Conservation (phyloP, 805 yeast genomes). For the Candida xiaguanensis region DNA sequence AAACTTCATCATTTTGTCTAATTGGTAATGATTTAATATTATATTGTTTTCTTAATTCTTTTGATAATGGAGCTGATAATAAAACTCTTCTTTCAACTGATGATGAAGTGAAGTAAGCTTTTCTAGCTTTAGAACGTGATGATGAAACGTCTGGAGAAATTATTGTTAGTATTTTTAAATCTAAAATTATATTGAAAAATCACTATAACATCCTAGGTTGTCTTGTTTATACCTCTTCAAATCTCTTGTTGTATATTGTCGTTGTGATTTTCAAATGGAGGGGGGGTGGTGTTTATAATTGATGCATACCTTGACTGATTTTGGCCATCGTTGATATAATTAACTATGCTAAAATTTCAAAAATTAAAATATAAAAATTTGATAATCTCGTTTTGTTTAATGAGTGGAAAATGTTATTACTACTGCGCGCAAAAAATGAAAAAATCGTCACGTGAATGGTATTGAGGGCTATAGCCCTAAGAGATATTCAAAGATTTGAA, state of each 20-base stretch:
- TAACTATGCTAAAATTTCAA: constrained; percentile 6
- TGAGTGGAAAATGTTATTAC: no score
- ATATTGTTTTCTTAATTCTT: constrained; percentile 97
- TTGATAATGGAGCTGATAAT: constrained; percentile 98
- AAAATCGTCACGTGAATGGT: not conserved
- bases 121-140: constrained; percentile 99
- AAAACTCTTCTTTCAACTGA: constrained; percentile 91
- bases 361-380: constrained; percentile 8
- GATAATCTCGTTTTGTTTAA: constrained; percentile 1
- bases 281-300: not conserved
- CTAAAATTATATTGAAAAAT: no score
- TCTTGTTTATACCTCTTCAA: no score
- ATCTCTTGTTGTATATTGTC: not conserved
- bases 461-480: constrained; percentile 7
- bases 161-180: constrained; percentile 37
- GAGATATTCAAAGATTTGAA: no score
- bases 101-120: constrained; percentile 98
- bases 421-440: constrained; percentile 2
- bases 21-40: constrained; percentile 93
- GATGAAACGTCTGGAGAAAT: constrained; percentile 93
- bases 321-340: constrained; percentile 48
- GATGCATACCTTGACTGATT: constrained; percentile 53
- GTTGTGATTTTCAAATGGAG: no score
- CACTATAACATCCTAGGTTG: no score
- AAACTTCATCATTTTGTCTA: constrained; percentile 95